Evolutionary conservation across 2,329 filamentous ascomycete species (phyloP), one percentile per base, ranked within the genome.

Genomic region (Ophiocordyceps sinensis): DNA sequence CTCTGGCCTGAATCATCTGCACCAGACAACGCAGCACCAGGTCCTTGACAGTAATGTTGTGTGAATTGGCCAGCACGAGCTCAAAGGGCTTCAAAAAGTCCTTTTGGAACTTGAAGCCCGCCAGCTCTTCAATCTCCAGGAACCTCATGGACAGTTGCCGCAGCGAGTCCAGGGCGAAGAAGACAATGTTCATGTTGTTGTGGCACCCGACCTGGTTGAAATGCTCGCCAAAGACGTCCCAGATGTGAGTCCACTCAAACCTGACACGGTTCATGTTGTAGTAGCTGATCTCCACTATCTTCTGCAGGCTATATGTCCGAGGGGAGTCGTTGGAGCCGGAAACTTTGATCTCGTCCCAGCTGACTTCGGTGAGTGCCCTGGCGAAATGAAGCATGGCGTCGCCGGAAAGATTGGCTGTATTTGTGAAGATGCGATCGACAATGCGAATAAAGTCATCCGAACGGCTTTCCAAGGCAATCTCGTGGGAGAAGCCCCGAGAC

Each of bases 231-330:
- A 99, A 73, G 2, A 98, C 84, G 47, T 85, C 84, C 91, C 91
- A 99, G 44, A 98, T 94, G 52, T 83, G 89, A 12, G 84, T 93
- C 91, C 91, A 98, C 58, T 98, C 91, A 53, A 96, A 96, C 53
- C 91, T 82, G 30, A 98, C 89, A 69, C 91, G 80, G 44, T 85
- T 87, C 91, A 98, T 98, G 66, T 98, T 98, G 75, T 98, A 98
- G 62, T 94, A 95, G 59, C 86, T 94, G 61, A 98, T 96, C 62
- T 98, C 91, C 14, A 98, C 93, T 47, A 98, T 77, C 62, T 98
- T 98, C 57, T 98, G 91, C 46, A 98, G 67, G 64, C 88, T 95
- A 70, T 95, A 98, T 9, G 89, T 98, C 41, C 93, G 79, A 11
- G 91, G 91, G 19, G 86, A 93, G 45, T 98, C 91, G 55, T 89